These are phyloP conservation scores for Penicillium salamii DNA, from an alignment of 495 filamentous ascomycete genomes.

Conservation along the genomic window DNA sequence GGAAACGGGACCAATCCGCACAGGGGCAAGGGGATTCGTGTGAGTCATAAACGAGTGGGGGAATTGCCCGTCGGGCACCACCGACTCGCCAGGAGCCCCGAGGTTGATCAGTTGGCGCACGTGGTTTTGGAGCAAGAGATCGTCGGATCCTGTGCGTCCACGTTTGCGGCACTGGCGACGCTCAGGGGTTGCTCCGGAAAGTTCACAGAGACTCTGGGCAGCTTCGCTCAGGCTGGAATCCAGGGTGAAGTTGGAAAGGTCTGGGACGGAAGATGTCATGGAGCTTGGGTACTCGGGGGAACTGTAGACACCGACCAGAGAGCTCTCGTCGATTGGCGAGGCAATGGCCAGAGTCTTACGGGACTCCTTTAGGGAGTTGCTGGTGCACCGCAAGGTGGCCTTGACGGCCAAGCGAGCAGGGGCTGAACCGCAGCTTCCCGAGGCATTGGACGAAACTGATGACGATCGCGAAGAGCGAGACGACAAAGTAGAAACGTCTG, in stretches of 20 bases:
- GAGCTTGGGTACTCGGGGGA: constrained; percentile 62
- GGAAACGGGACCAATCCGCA: constrained; percentile 27
- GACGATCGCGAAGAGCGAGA: constrained; percentile 68
- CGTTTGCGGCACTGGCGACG: constrained; percentile 57
- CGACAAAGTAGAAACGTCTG: constrained; percentile 65
- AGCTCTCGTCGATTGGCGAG: constrained; percentile 50
- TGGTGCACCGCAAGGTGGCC: constrained; percentile 80
- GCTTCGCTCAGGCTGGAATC: constrained; percentile 47
- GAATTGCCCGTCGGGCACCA: constrained; percentile 40
- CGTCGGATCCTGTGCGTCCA: constrained; percentile 65
- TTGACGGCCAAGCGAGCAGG: constrained; percentile 69
- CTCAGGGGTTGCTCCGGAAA: constrained; percentile 45
- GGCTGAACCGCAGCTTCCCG: constrained; percentile 60
- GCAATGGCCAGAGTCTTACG: constrained; percentile 39
- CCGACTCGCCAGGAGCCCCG: constrained; percentile 26
- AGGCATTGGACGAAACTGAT: constrained; percentile 70
- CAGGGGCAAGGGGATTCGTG: constrained; percentile 17
- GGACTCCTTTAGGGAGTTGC: constrained; percentile 44
- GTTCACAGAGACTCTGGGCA: constrained; percentile 66
- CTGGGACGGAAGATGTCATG: constrained; percentile 42
- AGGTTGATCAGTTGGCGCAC: constrained; percentile 58
- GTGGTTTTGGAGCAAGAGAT: constrained; percentile 66
- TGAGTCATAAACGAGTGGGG: constrained; percentile 38
- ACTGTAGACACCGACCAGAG: constrained; percentile 45
- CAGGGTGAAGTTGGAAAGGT: constrained; percentile 53